Percentiles rank a stretch among this genome's conserved stretches.
phyloP scores from a whole-genome alignment of 345 rosid genomes.

The Eucalyptus tenuipes region DNA sequence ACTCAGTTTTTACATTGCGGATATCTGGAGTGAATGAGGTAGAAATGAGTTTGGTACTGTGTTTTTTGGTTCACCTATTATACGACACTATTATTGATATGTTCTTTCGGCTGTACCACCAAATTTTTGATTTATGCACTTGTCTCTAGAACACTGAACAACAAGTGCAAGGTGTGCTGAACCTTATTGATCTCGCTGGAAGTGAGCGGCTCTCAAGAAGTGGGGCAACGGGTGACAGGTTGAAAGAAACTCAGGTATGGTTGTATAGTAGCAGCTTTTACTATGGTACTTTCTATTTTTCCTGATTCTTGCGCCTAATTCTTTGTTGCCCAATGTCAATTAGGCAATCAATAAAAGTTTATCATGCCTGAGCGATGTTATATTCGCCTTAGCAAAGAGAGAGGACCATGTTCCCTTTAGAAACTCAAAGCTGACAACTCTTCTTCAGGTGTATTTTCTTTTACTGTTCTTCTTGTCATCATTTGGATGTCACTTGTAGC shows the following conservation, averaged over 20 bases:
- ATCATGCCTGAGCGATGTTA: conserved; percentile 74
- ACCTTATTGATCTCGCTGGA: conserved; percentile 93
- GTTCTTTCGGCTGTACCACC: background rate
- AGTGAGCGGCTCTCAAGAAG: conserved; percentile 90
- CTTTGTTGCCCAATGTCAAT: background rate
- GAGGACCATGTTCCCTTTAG: conserved; percentile 94
- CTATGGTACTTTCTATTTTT: background rate
- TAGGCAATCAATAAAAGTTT: conserved; percentile 95
- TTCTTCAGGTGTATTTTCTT: conserved; percentile 60
- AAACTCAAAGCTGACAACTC: conserved; percentile 84
- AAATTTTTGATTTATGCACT: background rate
- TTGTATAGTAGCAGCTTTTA: background rate
- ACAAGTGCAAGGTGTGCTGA: conserved; percentile 87
- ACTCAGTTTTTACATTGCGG: conserved; percentile 77
- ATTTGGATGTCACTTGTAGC: background rate
- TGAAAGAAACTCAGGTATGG: conserved; percentile 88
- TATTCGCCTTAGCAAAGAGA: conserved; percentile 85
- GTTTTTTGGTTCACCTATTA: background rate
- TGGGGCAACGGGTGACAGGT: conserved; percentile 86
- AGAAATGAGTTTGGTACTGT: background rate
- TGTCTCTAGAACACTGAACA: conserved; percentile 66
- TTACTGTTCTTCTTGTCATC: background rate
- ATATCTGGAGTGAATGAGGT: conserved; percentile 89
- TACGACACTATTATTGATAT: background rate
- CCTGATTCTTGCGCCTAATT: background rate